Conservation (phyloP, 23 red algal species). For the Gracilaria gracilis region DNA sequence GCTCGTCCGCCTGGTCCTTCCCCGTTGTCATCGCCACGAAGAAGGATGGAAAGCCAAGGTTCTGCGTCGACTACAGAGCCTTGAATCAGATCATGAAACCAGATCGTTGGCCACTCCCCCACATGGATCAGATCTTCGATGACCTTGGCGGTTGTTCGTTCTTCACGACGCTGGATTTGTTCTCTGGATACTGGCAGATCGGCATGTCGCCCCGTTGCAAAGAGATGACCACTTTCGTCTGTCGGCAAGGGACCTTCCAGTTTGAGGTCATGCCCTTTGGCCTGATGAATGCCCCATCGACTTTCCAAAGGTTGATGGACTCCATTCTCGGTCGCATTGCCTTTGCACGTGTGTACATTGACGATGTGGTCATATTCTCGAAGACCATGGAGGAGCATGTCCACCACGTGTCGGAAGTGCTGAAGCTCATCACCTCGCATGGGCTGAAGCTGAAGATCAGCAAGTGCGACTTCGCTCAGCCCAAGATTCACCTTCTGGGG, state of each 20-base stretch:
- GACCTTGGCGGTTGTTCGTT: neutral
- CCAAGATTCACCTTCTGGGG: no score
- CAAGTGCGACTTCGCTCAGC: no score
- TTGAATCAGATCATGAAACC: no score
- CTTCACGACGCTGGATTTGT: neutral
- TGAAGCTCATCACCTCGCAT: no score
- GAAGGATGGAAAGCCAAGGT: no score
- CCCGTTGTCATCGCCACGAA: no score
- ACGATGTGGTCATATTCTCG: neutral
- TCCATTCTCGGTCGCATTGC: neutral
- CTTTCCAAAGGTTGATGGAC: constrained; percentile 1
- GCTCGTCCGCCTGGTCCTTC: no score
- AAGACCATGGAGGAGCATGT: neutral
- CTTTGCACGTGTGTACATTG: neutral
- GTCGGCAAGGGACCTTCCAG: neutral
- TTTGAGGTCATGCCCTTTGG: constrained; percentile 20
- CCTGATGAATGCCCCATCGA: neutral
- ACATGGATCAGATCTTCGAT: constrained; percentile 8
- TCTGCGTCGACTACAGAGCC: no score
- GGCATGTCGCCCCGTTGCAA: neutral
- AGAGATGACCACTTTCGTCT: constrained; percentile 2
- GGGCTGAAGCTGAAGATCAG: no score
- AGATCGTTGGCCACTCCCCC: neutral
- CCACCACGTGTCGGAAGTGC: no score
- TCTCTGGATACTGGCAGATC: constrained; percentile 4